Percentiles rank a stretch among this genome's conserved stretches.
Conservation (phyloP, 495 filamentous ascomycete genomes). For the Neurospora sp. region DNA sequence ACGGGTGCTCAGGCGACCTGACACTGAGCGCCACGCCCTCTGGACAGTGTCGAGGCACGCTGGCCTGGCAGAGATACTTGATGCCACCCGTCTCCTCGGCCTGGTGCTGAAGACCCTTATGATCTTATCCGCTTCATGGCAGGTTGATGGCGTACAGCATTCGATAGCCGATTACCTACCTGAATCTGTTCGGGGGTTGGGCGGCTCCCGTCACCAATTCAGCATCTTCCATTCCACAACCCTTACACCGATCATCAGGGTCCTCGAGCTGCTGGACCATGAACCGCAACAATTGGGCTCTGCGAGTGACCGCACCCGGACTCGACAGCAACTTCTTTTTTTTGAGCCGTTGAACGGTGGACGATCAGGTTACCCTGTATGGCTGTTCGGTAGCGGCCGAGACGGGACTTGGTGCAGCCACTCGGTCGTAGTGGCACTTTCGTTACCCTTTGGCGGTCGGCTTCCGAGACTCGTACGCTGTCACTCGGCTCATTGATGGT, state of each 20-base stretch:
- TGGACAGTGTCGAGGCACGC: not conserved
- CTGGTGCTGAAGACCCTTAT: not conserved
- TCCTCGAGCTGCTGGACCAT: not conserved
- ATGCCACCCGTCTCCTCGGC: not conserved
- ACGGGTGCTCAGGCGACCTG: not conserved
- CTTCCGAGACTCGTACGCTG: not conserved
- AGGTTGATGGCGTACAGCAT: not conserved
- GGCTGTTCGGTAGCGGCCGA: conserved; percentile 4
- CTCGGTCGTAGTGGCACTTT: conserved; percentile 8
- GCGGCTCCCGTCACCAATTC: not conserved
- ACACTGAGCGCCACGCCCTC: not conserved
- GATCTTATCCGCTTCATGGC: not conserved
- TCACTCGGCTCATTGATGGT: not conserved
- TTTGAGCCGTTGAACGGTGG: not conserved
- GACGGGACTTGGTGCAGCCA: conserved; percentile 19
- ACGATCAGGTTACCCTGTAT: not conserved
- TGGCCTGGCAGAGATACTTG: not conserved
- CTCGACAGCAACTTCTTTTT: not conserved
- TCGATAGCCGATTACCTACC: not conserved
- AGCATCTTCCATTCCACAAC: not conserved
- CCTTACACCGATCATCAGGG: not conserved
- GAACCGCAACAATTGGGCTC: not conserved
- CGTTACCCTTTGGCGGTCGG: conserved; percentile 2
- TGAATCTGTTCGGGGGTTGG: not conserved
- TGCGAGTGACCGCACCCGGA: not conserved